These are phyloP conservation scores for Anaeramoeba ignava DNA, from an alignment of 78 protist species.

Conservation along the genomic window DNA sequence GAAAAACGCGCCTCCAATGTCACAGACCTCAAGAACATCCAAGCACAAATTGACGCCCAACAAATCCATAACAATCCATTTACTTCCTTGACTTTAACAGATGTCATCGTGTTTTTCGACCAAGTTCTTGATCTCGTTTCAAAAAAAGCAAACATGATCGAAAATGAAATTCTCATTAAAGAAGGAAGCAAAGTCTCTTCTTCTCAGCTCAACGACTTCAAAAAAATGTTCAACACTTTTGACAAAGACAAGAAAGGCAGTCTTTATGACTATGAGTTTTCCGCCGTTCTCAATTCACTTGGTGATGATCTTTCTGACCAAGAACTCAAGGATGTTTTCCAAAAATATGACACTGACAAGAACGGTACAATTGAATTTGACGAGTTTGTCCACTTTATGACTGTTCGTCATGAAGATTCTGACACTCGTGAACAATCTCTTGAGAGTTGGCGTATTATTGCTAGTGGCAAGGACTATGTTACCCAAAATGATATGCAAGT, in stretches of 20 bases:
- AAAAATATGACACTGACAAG: conserved; percentile 27
- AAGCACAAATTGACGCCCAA: too few relatives aligned
- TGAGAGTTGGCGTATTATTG: background rate
- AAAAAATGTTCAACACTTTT: too few relatives aligned
- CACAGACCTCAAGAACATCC: too few relatives aligned
- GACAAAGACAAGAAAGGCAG: conserved; percentile 17
- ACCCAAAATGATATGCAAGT: too few relatives aligned
- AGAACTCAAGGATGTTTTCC: conserved; percentile 20
- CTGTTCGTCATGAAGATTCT: background rate
- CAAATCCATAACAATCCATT: too few relatives aligned
- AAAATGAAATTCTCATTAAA: too few relatives aligned
- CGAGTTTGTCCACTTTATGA: background rate
- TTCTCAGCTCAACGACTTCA: too few relatives aligned
- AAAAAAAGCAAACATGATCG: too few relatives aligned
- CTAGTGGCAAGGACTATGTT: background rate
- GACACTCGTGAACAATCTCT: background rate
- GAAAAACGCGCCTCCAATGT: background rate
- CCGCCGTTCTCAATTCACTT: background rate
- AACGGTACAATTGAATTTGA: conserved; percentile 23
- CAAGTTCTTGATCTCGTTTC: too few relatives aligned
- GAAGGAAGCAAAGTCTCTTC: too few relatives aligned
- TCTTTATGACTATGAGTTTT: conserved; percentile 11
- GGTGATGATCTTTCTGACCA: conserved; percentile 13
- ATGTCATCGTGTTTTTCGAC: too few relatives aligned
- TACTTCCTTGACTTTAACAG: too few relatives aligned